Percentiles rank a stretch among this genome's conserved stretches.
phyloP scores from a whole-genome alignment of 2,329 filamentous ascomycete genomes.

The Dothistroma septosporum region DNA sequence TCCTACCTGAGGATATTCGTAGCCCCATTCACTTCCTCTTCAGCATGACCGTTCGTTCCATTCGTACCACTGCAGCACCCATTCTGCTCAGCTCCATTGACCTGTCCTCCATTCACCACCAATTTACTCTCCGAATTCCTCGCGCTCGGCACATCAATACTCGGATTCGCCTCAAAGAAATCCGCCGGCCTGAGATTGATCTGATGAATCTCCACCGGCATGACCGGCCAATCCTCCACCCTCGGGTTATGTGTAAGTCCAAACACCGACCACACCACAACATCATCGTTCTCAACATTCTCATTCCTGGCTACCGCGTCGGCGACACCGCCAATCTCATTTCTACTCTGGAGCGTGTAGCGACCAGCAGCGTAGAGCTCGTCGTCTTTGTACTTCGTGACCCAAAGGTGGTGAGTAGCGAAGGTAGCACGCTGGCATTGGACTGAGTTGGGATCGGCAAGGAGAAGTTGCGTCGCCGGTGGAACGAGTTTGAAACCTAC shows the following conservation, averaged over 20 bases:
- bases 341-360: slow-evolving; percentile 47
- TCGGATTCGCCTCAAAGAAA: slow-evolving; percentile 53
- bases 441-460: slow-evolving; percentile 45
- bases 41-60: not conserved
- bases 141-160: slow-evolving; percentile 48
- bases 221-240: slow-evolving; percentile 51
- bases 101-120: slow-evolving; percentile 7
- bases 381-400: slow-evolving; percentile 51
- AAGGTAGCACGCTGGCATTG: slow-evolving; percentile 48
- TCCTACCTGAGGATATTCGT: not conserved
- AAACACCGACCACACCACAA: slow-evolving; percentile 51
- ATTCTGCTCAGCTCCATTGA: slow-evolving; percentile 10
- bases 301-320: slow-evolving; percentile 45
- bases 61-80: slow-evolving; percentile 8
- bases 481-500: slow-evolving; percentile 50
- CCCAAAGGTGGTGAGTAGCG: slow-evolving; percentile 51
- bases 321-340: slow-evolving; percentile 42
- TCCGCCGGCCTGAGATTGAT: slow-evolving; percentile 49
- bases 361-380: slow-evolving; percentile 50
- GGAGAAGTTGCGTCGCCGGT: slow-evolving; percentile 47
- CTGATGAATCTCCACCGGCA: slow-evolving; percentile 48
- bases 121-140: slow-evolving; percentile 17
- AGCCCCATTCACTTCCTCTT: not conserved
- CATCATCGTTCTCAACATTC: slow-evolving; percentile 42
- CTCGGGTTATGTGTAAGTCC: slow-evolving; percentile 51